Evolutionary conservation across 306 rosid genomes (phyloP).

Genomic region (Vigna reflexopilosa): DNA sequence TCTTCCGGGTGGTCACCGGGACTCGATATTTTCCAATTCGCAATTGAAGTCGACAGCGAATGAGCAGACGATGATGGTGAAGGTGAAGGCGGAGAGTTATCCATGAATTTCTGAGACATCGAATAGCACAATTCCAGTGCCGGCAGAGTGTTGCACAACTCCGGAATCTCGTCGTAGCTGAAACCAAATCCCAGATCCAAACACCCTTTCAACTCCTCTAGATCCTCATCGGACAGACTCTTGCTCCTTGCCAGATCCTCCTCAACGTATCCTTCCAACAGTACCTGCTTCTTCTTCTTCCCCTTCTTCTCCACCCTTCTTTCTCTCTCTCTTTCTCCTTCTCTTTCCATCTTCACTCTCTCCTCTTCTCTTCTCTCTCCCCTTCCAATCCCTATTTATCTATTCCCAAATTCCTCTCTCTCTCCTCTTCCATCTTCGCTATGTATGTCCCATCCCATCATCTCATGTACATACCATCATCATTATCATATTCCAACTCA

Average conservation of each 20-base stretch:
- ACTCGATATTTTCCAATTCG: slow-evolving; percentile 90
- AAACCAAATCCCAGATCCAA: slow-evolving; percentile 92
- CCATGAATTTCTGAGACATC: slow-evolving; percentile 72
- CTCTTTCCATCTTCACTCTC: slow-evolving; percentile 19
- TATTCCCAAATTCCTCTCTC: neutral
- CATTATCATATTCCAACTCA: too few relatives aligned
- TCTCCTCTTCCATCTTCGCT: too few relatives aligned
- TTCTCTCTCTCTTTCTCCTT: slow-evolving; percentile 23
- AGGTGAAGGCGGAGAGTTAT: neutral
- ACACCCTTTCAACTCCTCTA: slow-evolving; percentile 84
- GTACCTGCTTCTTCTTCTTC: slow-evolving; percentile 63
- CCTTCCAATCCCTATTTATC: slow-evolving; percentile 6
- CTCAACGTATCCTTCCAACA: slow-evolving; percentile 74
- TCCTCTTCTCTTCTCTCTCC: neutral
- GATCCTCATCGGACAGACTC: slow-evolving; percentile 86
- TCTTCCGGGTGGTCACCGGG: slow-evolving; percentile 93
- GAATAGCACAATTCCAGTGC: slow-evolving; percentile 88
- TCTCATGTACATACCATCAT: neutral
- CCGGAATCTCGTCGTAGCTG: slow-evolving; percentile 87
- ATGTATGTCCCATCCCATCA: too few relatives aligned
- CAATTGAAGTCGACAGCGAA: slow-evolving; percentile 25
- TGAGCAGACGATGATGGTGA: neutral
- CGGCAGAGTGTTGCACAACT: slow-evolving; percentile 86
- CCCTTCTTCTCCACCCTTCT: slow-evolving; percentile 38
- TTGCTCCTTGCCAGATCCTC: slow-evolving; percentile 71